Evolutionary conservation across 2,329 filamentous ascomycete species (phyloP), one percentile per base, ranked within the genome.

Genomic region (Xylariaceae sp.): DNA sequence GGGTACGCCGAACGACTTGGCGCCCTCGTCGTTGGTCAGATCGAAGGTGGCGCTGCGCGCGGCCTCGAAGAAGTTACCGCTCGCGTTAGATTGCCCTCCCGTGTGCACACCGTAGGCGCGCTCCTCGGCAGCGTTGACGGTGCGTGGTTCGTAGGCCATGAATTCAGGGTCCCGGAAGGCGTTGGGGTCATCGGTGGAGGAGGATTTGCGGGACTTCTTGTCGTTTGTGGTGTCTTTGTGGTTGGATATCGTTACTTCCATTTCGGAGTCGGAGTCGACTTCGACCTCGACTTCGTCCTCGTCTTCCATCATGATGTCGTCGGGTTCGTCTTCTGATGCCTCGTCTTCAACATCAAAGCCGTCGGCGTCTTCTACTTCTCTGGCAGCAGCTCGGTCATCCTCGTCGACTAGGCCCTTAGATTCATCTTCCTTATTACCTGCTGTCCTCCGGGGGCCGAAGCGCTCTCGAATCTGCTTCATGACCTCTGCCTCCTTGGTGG

Each of bases 21-120:
- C 85, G 9, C 84, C 85, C 65, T 98, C 95, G 75, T 99, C 95
- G 71, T 92, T 92, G 58, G 85, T 88, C 11, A 99, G 86, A 74
- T 98, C 95, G 91, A 99, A 96, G 34, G 92, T 90, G 2, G 87
- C 91, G 64, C 86, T 86, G 66, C 92, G 86, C n/a, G 96, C 94
- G 6, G 91, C 91, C 69, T 92, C 87, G 43, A 96, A 84, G 76
- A 99, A 99, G 75, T 89, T 93, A 52, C 84, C 80, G 66, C 81
- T 83, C 1, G 36, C 12, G 55, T 89, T 88, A 8, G 84, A 86
- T n/a, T 60, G 51, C 1, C 62, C 55, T 40, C 92, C 92, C 0
- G 91, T 90, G 74, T 96, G 91, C 16, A 99, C 92, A 62, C 93
- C 92, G 76, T 99, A 99, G 11, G 88, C 95, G 52, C 91, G 89